A percentile compares a stretch with the other conserved stretches of the same genome.
These are phyloP conservation scores for Sclerotinia glacialis DNA, from an alignment of 2,329 filamentous ascomycete genomes.

Conservation along the genomic window DNA sequence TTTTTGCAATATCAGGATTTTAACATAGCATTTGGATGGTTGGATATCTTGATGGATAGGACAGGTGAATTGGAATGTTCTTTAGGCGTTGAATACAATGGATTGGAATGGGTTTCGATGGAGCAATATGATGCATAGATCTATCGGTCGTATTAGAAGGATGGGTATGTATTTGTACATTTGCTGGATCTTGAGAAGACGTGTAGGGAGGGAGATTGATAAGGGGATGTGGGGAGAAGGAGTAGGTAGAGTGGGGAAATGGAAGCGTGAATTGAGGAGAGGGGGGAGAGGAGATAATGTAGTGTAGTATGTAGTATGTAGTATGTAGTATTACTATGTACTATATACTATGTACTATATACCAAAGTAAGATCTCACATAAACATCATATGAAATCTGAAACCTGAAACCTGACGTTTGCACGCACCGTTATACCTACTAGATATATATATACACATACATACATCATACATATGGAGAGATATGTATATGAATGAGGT, in stretches of 20 bases:
- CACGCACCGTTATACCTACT: no score
- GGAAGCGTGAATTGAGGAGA: not conserved
- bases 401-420: no score
- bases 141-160: not conserved
- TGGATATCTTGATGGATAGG: not conserved
- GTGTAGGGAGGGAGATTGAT: not conserved
- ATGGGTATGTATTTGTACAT: not conserved
- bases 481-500: no score
- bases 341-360: no score
- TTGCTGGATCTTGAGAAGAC: not conserved
- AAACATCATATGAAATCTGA: no score
- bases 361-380: no score
- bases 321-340: no score
- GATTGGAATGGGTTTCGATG: not conserved
- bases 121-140: not conserved
- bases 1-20: constrained; percentile 5
- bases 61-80: not conserved
- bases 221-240: no score
- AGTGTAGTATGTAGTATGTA: no score
- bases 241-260: no score
- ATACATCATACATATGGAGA: no score
- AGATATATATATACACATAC: no score
- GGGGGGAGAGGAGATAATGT: not conserved
- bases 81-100: not conserved
- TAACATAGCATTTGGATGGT: constrained; percentile 3